Conservation (phyloP, 2,329 filamentous ascomycete species). For the Aspergillus oerlinghausenensis region DNA sequence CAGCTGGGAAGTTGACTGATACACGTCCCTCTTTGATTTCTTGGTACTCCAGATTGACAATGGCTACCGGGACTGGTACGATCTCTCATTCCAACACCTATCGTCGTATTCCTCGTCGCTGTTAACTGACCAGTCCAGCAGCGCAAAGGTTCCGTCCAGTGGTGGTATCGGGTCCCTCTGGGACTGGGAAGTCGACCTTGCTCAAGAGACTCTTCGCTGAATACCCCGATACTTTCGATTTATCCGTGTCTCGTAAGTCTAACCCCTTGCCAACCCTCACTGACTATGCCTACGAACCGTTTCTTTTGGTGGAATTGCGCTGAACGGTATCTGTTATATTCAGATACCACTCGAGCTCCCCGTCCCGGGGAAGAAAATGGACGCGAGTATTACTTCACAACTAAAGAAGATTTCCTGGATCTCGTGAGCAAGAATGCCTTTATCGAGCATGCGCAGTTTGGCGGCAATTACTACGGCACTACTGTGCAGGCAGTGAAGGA, state of each 20-base stretch:
- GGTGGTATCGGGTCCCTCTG: slow-evolving; percentile 39
- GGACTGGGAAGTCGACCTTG: slow-evolving; percentile 41
- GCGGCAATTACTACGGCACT: slow-evolving; percentile 83
- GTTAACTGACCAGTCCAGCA: slow-evolving; percentile 6
- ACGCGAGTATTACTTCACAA: slow-evolving; percentile 75
- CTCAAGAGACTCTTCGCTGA: slow-evolving; percentile 40
- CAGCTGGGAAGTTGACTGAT: slow-evolving; percentile 1
- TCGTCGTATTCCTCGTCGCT: not conserved
- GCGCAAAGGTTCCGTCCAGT: slow-evolving; percentile 35
- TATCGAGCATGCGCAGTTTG: slow-evolving; percentile 82
- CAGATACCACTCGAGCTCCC: slow-evolving; percentile 75
- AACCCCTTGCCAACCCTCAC: slow-evolving; percentile 5
- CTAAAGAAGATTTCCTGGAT: slow-evolving; percentile 60
- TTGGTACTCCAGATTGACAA: slow-evolving; percentile 12
- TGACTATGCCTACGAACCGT: not conserved
- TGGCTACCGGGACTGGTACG: slow-evolving; percentile 25
- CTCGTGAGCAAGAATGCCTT: slow-evolving; percentile 69
- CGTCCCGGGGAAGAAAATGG: slow-evolving; percentile 71
- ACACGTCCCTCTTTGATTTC: not conserved
- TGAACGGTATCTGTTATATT: slow-evolving; percentile 13
- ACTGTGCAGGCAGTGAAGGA: slow-evolving; percentile 73
- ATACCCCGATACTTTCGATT: slow-evolving; percentile 40
- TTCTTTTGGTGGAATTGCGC: not conserved
- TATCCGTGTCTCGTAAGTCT: slow-evolving; percentile 37
- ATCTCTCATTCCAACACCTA: not conserved